A percentile compares a stretch with the other conserved stretches of the same genome.
Conservation (phyloP, 495 filamentous ascomycete species). For the Pyrenopolyporus hunteri region DNA sequence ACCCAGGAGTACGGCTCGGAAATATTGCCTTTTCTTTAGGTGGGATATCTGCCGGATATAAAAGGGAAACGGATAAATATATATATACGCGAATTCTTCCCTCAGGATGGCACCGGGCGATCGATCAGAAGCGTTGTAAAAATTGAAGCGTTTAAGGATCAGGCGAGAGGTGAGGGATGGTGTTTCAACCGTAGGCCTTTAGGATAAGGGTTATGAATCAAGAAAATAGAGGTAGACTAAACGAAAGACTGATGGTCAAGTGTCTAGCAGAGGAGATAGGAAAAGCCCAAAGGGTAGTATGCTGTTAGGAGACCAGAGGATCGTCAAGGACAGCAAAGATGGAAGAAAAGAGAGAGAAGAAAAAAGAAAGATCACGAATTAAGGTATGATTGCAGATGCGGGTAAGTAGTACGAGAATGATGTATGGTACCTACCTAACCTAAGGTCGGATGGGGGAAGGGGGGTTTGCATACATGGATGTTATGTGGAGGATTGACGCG, state of each 20-base stretch:
- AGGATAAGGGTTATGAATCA: slow-evolving; percentile 19
- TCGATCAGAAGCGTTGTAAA: slow-evolving; percentile 22
- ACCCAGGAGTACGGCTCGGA: slow-evolving; percentile 16
- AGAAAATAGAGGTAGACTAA: slow-evolving; percentile 19
- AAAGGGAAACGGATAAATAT: slow-evolving; percentile 26
- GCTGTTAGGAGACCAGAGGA: slow-evolving; percentile 12
- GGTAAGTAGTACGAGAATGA: slow-evolving; percentile 10
- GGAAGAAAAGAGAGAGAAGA: slow-evolving; percentile 2
- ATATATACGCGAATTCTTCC: slow-evolving; percentile 15
- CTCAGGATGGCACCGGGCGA: slow-evolving; percentile 34
- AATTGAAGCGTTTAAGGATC: slow-evolving; percentile 12
- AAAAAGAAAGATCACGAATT: slow-evolving; percentile 29
- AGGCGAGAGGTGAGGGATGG: slow-evolving; percentile 10
- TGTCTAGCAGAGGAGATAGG: slow-evolving; percentile 14
- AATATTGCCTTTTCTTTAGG: slow-evolving; percentile 15
- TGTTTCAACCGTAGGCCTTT: slow-evolving; percentile 17
- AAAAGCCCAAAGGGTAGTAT: slow-evolving; percentile 29
- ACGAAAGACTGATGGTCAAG: slow-evolving; percentile 29
- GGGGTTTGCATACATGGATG: background rate
- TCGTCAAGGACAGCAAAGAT: slow-evolving; percentile 1
- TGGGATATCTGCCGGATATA: slow-evolving; percentile 12
- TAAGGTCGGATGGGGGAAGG: background rate
- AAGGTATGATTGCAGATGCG: slow-evolving; percentile 3
- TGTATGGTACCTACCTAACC: slow-evolving; percentile 6
- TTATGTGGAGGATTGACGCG: slow-evolving; percentile 25